Percentiles rank a stretch among this genome's conserved stretches.
phyloP scores from a whole-genome alignment of 2,329 filamentous ascomycete genomes.

The Alternaria ventricosa region DNA sequence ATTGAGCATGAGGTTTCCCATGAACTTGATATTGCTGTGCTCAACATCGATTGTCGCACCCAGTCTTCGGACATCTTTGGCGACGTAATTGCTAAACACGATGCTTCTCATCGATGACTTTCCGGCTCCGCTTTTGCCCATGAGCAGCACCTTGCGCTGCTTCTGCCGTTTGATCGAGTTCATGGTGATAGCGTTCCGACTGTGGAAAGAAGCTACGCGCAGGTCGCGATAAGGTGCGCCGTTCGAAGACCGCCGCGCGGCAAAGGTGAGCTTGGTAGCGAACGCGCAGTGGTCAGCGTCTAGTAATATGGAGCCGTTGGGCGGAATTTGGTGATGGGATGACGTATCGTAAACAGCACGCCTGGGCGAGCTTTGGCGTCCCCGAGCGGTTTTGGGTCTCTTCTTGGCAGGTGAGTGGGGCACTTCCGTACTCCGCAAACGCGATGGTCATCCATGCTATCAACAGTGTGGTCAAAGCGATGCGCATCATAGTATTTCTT shows the following conservation, averaged over 20 bases:
- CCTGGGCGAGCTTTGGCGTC: conserved; percentile 12
- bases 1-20: conserved; percentile 96
- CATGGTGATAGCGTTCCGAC: conserved; percentile 27
- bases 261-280: neutral
- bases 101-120: conserved; percentile 99
- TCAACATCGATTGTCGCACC: conserved; percentile 98
- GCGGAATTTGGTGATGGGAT: conserved; percentile 1
- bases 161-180: conserved; percentile 56
- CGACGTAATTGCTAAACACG: conserved; percentile 99
- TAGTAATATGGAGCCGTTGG: neutral
- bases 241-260: neutral
- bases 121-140: conserved; percentile 94
- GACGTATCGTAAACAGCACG: conserved; percentile 23
- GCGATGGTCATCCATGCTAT: conserved; percentile 5
- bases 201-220: neutral
- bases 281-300: neutral
- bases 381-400: conserved; percentile 1
- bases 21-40: conserved; percentile 97
- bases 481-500: neutral
- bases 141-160: conserved; percentile 61
- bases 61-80: conserved; percentile 88
- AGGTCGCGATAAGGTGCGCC: neutral
- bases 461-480: neutral
- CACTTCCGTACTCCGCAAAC: conserved; percentile 12
- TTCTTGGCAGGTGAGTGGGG: conserved; percentile 15